A percentile compares a stretch with the other conserved stretches of the same genome.
These are phyloP conservation scores for Fereydounia khargensis DNA, from an alignment of 1,284 basidiomycete genomes.

Conservation along the genomic window DNA sequence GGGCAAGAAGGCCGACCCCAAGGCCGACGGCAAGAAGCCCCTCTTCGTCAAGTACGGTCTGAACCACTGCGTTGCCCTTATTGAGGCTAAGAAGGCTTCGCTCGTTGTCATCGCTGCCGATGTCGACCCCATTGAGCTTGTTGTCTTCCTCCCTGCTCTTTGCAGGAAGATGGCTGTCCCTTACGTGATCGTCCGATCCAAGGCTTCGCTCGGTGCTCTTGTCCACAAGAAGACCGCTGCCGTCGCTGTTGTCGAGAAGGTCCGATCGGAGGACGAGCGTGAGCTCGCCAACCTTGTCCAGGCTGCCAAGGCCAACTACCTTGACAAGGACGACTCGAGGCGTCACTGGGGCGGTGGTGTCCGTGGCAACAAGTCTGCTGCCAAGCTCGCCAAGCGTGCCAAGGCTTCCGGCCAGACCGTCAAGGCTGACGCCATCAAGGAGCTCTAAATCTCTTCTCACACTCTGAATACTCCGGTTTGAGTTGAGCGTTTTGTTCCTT, in stretches of 20 bases:
- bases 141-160: slow-evolving; percentile 91
- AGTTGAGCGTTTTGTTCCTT: no score
- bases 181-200: slow-evolving; percentile 95
- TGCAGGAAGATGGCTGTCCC: slow-evolving; percentile 99
- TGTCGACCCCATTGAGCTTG: slow-evolving; percentile 95
- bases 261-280: slow-evolving; percentile 87
- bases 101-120: slow-evolving; percentile 97
- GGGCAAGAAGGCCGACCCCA: slow-evolving; percentile 59
- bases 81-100: slow-evolving; percentile 89
- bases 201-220: slow-evolving; percentile 92
- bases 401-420: slow-evolving; percentile 68
- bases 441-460: no score
- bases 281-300: slow-evolving; percentile 89
- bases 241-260: slow-evolving; percentile 85
- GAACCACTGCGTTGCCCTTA: slow-evolving; percentile 91
- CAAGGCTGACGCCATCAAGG: background rate
- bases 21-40: slow-evolving; percentile 70
- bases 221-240: slow-evolving; percentile 98
- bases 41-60: slow-evolving; percentile 94
- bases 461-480: no score
- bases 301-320: slow-evolving; percentile 91
- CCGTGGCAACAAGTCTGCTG: slow-evolving; percentile 86
- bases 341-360: slow-evolving; percentile 94
- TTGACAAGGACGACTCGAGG: slow-evolving; percentile 93
- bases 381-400: slow-evolving; percentile 90